Evolutionary conservation across 2,329 filamentous ascomycete genomes (phyloP), one percentile per base, ranked within the genome.

Genomic region (Sporothrix luriei): DNA sequence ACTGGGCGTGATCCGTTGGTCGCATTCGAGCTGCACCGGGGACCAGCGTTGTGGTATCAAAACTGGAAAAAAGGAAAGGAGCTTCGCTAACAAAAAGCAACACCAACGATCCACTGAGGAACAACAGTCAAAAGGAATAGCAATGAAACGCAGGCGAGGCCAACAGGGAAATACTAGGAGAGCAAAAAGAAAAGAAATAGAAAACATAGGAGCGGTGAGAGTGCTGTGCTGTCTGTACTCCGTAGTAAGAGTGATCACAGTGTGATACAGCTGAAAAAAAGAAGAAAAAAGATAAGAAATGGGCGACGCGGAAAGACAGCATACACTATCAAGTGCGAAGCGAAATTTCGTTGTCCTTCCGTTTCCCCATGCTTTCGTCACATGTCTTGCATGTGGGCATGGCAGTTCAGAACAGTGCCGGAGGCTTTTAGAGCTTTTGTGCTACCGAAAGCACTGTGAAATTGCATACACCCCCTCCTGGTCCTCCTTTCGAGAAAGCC

Each of bases 141-240:
- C 57, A 62, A 26, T 46, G 3, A 40, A 16, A 24, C 29, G 7
- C 0, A 46, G 43, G 57, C 57, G 43, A 24, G 38, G 57, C 29
- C 29, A 29, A 29, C 29, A 5, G 29, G 5, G 29, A 5, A 29
- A 33, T 33, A 33, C 6, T 33, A 33, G 43, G n/a, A n/a, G n/a
- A n/a, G n/a, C n/a, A n/a, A n/a, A n/a, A n/a, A n/a, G 55, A 61
- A 5, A 9, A 11, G 2, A 16, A 46, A 59, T 46, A 46, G n/a
- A 26, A 61, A 46, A n/a, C 14, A 62, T 43, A 46, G n/a, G 57
- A 62, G 57, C 57, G 57, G 57, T 62, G 57, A 57, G 21, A 62
- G 38, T 46, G 21, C 38, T 62, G 57, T 26, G 38, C 46, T 62
- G 57, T n/a, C n/a, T n/a, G n/a, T n/a, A n/a, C n/a, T n/a, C n/a